Evolutionary conservation across 2,329 filamentous ascomycete genomes (phyloP), one percentile per base, ranked within the genome.

Genomic region (Ascochyta koolunga): DNA sequence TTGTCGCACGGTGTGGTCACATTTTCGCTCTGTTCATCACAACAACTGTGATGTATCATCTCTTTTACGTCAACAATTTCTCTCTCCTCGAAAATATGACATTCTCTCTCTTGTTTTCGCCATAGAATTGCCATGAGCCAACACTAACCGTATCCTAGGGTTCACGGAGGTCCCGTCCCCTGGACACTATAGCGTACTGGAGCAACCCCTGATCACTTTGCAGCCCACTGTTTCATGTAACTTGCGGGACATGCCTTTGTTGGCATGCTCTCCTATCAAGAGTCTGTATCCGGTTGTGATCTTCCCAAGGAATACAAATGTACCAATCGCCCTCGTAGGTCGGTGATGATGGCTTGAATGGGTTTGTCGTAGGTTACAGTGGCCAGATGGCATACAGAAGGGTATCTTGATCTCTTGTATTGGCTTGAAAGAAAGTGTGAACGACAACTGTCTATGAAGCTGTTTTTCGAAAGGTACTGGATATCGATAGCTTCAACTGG

Each of bases 191-290:
- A 37, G 43, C 31, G 32, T 29, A 10, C 16, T 29, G 22, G 33
- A 54, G 27, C 9, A 37, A 49, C 32, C 15, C 40, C 22, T 35
- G 45, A 21, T 45, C 35, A 10, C 21, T 36, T 40, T 36, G 1
- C 22, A 22, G 40, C 13, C 45, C 24, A 41, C 22, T 9, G 45
- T 54, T 54, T 54, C 51, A 54, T 18, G 45, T 37, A 40, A 54
- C 24, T 19, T 5, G 8, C 40, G 35, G 24, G 21, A 40, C 36
- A 36, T 50, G 27, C 40, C 41, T 46, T 39, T 19, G 40, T 22
- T 40, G 36, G 29, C 25, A 29, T 37, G 21, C 21, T 27, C 24
- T 44, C 36, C 29, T 24, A 43, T 35, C 29, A 31, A 31, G 25
- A 50, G 40, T 37, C 40, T 21, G 10, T 11, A 40, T 45, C 31